Conservation (phyloP, 2,329 filamentous ascomycete genomes). For the Cephalotrichum gorgonifer region DNA sequence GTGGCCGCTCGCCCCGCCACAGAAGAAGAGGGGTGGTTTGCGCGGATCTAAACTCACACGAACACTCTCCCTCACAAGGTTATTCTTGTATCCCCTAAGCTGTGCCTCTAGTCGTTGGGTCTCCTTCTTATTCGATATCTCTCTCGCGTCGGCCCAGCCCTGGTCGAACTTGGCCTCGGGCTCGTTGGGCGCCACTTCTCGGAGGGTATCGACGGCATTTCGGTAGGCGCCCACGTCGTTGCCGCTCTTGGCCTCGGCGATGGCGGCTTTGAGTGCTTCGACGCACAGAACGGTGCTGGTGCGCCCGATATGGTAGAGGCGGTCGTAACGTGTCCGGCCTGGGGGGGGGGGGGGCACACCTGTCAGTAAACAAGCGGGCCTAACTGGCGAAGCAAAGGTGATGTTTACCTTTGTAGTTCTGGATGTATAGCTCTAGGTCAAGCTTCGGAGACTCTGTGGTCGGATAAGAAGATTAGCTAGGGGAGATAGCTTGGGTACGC, state of each 20-base stretch:
- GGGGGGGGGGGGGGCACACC: constrained; percentile 1
- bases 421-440: constrained; percentile 82
- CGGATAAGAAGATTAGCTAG: constrained; percentile 2
- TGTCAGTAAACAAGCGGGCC: background rate
- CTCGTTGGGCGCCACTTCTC: constrained; percentile 53
- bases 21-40: background rate
- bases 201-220: constrained; percentile 56
- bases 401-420: constrained; percentile 71
- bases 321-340: constrained; percentile 75
- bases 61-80: constrained; percentile 94
- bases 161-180: constrained; percentile 57
- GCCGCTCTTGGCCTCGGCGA: constrained; percentile 65
- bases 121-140: constrained; percentile 57
- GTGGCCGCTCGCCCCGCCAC: no score
- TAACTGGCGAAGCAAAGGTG: background rate
- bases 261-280: constrained; percentile 72
- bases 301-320: constrained; percentile 71
- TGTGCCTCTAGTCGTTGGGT: constrained; percentile 71
- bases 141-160: constrained; percentile 63
- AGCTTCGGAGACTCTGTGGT: constrained; percentile 67
- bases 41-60: constrained; percentile 40
- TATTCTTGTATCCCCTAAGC: constrained; percentile 90
- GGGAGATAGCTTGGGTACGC: background rate
- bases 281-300: constrained; percentile 64
- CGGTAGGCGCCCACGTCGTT: constrained; percentile 65